Evolutionary conservation across 352 stramenopile genomes (phyloP).

Genomic region (Globisporangium iwayamae): DNA sequence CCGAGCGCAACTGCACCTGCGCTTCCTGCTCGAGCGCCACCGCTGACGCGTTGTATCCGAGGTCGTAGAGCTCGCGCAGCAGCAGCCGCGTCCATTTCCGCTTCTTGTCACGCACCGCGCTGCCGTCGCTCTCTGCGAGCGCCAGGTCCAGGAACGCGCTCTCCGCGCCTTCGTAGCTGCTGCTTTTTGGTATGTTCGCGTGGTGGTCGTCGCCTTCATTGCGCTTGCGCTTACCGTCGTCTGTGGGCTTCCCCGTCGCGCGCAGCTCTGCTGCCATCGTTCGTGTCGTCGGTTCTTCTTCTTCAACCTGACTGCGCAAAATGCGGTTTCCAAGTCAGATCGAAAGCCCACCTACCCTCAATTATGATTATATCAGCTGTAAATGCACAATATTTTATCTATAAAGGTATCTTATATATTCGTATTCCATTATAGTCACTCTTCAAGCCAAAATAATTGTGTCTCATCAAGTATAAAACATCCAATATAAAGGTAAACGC

Average conservation of each 20-base stretch:
- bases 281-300: no score
- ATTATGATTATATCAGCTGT: no score
- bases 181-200: background rate
- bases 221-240: no score
- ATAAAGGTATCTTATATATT: no score
- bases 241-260: no score
- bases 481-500: background rate
- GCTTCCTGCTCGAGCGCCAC: conserved; percentile 57
- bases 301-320: no score
- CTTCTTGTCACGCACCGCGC: conserved; percentile 14
- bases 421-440: no score
- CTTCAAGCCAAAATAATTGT: background rate
- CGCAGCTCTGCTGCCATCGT: no score
- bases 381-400: no score
- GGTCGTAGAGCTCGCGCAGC: conserved; percentile 74
- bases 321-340: no score
- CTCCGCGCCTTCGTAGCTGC: background rate
- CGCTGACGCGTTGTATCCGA: conserved; percentile 42
- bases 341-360: no score
- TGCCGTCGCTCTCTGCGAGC: background rate
- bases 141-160: conserved; percentile 5
- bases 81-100: conserved; percentile 69
- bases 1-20: conserved; percentile 46
- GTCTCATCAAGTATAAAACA: background rate
- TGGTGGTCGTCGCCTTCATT: background rate